Conservation (phyloP, 2,329 filamentous ascomycete species). For the Leptosphaerulina australis region DNA sequence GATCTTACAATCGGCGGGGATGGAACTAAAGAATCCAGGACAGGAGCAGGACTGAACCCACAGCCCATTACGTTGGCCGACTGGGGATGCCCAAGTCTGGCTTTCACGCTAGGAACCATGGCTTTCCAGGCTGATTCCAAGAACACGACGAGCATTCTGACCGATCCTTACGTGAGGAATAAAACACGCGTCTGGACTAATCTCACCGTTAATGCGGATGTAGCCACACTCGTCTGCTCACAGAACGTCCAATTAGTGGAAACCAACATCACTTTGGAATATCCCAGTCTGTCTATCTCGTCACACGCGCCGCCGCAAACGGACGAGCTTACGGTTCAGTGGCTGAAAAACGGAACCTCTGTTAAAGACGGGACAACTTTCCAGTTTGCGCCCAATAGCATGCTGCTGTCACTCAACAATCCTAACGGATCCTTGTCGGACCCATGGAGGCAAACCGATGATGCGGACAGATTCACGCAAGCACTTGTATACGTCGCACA, state of each 20-base stretch:
- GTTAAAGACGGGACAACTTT: background rate
- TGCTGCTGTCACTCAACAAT: slow-evolving; percentile 5
- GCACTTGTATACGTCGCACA: background rate
- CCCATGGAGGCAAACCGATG: background rate
- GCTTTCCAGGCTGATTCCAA: background rate
- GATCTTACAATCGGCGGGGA: background rate
- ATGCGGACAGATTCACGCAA: slow-evolving; percentile 1
- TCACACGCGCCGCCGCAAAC: background rate
- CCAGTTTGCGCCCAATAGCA: slow-evolving; percentile 4
- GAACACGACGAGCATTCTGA: background rate
- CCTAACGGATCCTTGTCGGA: background rate
- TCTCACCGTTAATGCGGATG: background rate
- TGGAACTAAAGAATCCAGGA: background rate
- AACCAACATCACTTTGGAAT: background rate
- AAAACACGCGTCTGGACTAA: background rate
- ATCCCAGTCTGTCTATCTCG: background rate
- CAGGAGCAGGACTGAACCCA: background rate
- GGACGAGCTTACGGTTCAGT: background rate
- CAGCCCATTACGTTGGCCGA: background rate
- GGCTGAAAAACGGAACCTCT: background rate
- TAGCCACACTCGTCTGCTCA: background rate
- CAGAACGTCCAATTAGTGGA: background rate
- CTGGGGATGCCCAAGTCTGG: slow-evolving; percentile 4
- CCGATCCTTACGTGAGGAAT: background rate
- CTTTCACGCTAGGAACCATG: background rate